A percentile compares a stretch with the other conserved stretches of the same genome.
These are phyloP conservation scores for Boechera divaricarpa DNA, from an alignment of 345 rosid genomes.

Conservation along the genomic window DNA sequence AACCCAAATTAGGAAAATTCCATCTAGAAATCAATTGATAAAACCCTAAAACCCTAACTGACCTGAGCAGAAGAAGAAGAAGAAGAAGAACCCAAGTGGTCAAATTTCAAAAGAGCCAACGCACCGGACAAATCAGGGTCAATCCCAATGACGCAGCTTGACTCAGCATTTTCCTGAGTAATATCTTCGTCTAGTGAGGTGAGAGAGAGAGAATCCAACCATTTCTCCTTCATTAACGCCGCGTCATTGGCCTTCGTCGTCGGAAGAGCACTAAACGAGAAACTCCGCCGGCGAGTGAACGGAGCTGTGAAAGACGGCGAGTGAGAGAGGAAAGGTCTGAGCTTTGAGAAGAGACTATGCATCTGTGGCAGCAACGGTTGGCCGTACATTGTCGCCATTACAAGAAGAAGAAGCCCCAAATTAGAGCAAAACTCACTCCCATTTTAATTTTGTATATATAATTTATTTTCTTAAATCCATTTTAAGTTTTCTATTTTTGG, in stretches of 20 bases:
- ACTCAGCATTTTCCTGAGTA: slow-evolving; percentile 32
- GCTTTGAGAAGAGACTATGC: slow-evolving; percentile 43
- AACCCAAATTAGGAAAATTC: background rate
- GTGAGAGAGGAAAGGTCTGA: slow-evolving; percentile 40
- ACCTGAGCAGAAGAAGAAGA: slow-evolving; percentile 56
- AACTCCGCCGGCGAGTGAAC: slow-evolving; percentile 3
- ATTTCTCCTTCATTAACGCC: slow-evolving; percentile 55
- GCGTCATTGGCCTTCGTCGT: slow-evolving; percentile 43
- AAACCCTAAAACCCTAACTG: background rate
- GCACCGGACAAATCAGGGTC: slow-evolving; percentile 93
- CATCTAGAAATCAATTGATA: background rate
- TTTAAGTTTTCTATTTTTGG: no score
- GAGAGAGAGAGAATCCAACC: slow-evolving; percentile 70
- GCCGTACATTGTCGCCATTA: slow-evolving; percentile 31
- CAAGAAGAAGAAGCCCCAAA: slow-evolving; percentile 24
- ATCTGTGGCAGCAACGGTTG: slow-evolving; percentile 42
- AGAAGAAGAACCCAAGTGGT: slow-evolving; percentile 49
- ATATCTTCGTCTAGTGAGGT: slow-evolving; percentile 39
- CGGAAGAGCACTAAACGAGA: slow-evolving; percentile 20
- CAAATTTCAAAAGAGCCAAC: slow-evolving; percentile 64
- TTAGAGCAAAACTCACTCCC: background rate
- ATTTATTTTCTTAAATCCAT: no score
- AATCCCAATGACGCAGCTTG: slow-evolving; percentile 70
- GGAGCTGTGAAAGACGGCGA: slow-evolving; percentile 15
- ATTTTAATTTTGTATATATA: background rate